Evolutionary conservation across 2,329 filamentous ascomycete species (phyloP).

Genomic region (Lecanosticta acicola): DNA sequence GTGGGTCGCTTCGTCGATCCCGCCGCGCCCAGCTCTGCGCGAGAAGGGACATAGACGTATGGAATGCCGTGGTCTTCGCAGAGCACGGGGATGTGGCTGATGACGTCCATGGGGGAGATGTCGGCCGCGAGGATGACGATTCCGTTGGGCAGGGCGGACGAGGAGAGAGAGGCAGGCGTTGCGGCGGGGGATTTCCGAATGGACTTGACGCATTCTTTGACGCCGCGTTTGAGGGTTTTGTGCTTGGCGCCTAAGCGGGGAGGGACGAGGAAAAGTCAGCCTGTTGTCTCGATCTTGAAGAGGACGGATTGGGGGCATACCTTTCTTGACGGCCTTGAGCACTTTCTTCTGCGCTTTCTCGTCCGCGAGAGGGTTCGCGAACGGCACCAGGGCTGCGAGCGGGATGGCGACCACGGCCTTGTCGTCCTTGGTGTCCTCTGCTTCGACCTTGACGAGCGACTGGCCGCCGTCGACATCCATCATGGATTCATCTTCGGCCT

Average conservation of each 20-base stretch:
- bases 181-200: slow-evolving; percentile 81
- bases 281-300: background rate
- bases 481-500: slow-evolving; percentile 27
- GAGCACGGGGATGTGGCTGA: slow-evolving; percentile 93
- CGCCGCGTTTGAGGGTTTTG: slow-evolving; percentile 92
- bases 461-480: slow-evolving; percentile 20
- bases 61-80: slow-evolving; percentile 98
- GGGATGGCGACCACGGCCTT: slow-evolving; percentile 39
- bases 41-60: slow-evolving; percentile 89
- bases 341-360: slow-evolving; percentile 68
- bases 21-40: slow-evolving; percentile 88
- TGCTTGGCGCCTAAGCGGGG: slow-evolving; percentile 71
- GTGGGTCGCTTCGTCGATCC: slow-evolving; percentile 94
- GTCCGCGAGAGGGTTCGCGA: slow-evolving; percentile 73
- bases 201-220: slow-evolving; percentile 98
- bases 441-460: slow-evolving; percentile 38
- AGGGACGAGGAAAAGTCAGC: too few relatives aligned
- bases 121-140: slow-evolving; percentile 92
- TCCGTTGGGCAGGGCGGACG: slow-evolving; percentile 52
- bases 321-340: slow-evolving; percentile 59
- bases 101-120: slow-evolving; percentile 97
- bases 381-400: slow-evolving; percentile 64
- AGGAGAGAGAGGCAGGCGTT: slow-evolving; percentile 52
- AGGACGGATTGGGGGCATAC: slow-evolving; percentile 31
- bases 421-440: slow-evolving; percentile 37